These are phyloP conservation scores for Andrographis paniculata DNA, from an alignment of 305 asterid genomes.

Conservation along the genomic window DNA sequence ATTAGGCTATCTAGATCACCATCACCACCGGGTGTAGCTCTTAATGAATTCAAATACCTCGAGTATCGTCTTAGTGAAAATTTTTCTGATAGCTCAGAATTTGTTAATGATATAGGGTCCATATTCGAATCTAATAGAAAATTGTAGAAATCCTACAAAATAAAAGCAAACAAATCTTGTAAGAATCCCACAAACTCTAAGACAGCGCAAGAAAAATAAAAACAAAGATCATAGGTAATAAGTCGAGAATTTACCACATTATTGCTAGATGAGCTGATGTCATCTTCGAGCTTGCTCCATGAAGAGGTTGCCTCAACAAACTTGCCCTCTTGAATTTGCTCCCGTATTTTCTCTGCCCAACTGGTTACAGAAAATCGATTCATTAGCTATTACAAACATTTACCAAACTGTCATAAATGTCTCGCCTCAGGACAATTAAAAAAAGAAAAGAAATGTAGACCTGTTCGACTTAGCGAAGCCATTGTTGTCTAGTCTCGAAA, in stretches of 20 bases:
- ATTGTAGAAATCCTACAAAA: conserved; percentile 76
- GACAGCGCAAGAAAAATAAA: background rate
- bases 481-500: conserved; percentile 68
- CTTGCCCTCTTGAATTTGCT: conserved; percentile 45
- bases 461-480: conserved; percentile 62
- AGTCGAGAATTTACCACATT: conserved; percentile 44
- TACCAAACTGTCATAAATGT: background rate
- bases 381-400: conserved; percentile 17
- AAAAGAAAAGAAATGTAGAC: conserved; percentile 24
- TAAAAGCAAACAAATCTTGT: too few relatives aligned
- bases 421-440: background rate
- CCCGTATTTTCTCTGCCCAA: conserved; percentile 50
- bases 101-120: conserved; percentile 52
- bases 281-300: conserved; percentile 56
- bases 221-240: background rate
- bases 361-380: conserved; percentile 33
- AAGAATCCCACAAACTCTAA: too few relatives aligned
- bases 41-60: conserved; percentile 44
- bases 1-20: conserved; percentile 46
- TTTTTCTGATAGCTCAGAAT: conserved; percentile 40
- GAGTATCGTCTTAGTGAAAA: conserved; percentile 47
- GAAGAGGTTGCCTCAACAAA: conserved; percentile 59
- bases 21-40: conserved; percentile 40
- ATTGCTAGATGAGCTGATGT: conserved; percentile 43
- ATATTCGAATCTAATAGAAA: conserved; percentile 61